Conservation (phyloP, 1,284 basidiomycete species). For the Stereum hirsutum region DNA sequence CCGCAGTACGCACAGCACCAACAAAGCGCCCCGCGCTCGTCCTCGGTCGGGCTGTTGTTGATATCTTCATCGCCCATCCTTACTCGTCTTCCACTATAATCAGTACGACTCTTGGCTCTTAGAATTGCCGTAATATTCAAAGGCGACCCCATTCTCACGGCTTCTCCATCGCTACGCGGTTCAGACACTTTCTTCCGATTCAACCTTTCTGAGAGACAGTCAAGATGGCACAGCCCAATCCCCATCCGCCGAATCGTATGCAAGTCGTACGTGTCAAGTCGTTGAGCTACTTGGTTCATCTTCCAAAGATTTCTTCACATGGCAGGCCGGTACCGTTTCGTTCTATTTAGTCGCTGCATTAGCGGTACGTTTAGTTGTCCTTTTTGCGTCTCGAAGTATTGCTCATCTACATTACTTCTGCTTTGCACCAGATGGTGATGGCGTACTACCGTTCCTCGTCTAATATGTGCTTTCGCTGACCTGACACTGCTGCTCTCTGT, state of each 20-base stretch:
- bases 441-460: slow-evolving; percentile 37
- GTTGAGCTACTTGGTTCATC: not conserved
- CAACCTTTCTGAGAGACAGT: too few relatives aligned
- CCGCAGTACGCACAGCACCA: too few relatives aligned
- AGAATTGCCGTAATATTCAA: too few relatives aligned
- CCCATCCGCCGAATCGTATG: not conserved
- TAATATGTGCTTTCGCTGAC: slow-evolving; percentile 5
- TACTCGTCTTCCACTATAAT: too few relatives aligned
- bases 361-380: slow-evolving; percentile 55
- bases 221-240: not conserved
- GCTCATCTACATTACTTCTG: not conserved
- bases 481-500: slow-evolving; percentile 3
- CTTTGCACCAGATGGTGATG: slow-evolving; percentile 67
- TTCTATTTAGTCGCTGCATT: slow-evolving; percentile 81
- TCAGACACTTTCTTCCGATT: too few relatives aligned
- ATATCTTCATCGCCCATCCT: too few relatives aligned
- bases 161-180: too few relatives aligned
- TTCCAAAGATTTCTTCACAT: not conserved
- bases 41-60: too few relatives aligned
- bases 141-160: too few relatives aligned
- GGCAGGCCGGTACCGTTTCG: slow-evolving; percentile 54
- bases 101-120: too few relatives aligned
- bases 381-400: not conserved
- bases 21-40: too few relatives aligned
- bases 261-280: not conserved